These are phyloP conservation scores for Apiospora saccharicola DNA, from an alignment of 2,329 filamentous ascomycete species.

Conservation along the genomic window DNA sequence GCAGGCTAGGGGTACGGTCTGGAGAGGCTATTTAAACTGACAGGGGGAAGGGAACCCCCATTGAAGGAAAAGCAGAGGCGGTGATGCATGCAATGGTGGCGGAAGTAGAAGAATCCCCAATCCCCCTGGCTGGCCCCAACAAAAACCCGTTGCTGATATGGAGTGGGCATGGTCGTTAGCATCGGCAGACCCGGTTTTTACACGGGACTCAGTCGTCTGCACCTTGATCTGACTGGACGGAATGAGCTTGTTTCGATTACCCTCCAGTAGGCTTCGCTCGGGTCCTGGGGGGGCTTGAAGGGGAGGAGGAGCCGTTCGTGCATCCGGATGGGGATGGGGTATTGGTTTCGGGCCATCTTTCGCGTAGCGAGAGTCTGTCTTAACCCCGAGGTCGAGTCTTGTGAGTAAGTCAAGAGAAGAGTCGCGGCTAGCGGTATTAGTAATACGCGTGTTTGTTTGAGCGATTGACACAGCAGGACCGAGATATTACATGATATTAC, in stretches of 20 bases:
- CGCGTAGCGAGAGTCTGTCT: neutral
- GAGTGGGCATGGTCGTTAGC: neutral
- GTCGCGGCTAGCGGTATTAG: neutral
- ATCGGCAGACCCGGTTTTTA: neutral
- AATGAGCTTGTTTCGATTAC: neutral
- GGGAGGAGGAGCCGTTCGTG: neutral
- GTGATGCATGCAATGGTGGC: constrained; percentile 3
- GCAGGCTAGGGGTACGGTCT: neutral
- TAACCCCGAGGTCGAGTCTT: constrained; percentile 1
- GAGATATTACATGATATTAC: neutral
- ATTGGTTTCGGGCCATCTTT: neutral
- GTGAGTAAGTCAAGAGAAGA: constrained; percentile 4
- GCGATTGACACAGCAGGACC: neutral
- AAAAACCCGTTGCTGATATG: neutral
- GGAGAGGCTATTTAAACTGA: neutral
- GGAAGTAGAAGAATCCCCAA: neutral
- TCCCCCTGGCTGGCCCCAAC: neutral
- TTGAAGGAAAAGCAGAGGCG: neutral
- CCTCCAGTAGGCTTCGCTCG: neutral
- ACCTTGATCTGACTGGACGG: constrained; percentile 3
- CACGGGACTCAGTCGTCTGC: neutral
- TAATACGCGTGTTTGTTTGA: neutral
- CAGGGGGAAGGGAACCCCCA: neutral
- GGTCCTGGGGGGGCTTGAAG: neutral
- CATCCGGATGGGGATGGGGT: neutral